phyloP scores from a whole-genome alignment of 2,329 filamentous ascomycete species.

The Aspergillus oerlinghausenensis region DNA sequence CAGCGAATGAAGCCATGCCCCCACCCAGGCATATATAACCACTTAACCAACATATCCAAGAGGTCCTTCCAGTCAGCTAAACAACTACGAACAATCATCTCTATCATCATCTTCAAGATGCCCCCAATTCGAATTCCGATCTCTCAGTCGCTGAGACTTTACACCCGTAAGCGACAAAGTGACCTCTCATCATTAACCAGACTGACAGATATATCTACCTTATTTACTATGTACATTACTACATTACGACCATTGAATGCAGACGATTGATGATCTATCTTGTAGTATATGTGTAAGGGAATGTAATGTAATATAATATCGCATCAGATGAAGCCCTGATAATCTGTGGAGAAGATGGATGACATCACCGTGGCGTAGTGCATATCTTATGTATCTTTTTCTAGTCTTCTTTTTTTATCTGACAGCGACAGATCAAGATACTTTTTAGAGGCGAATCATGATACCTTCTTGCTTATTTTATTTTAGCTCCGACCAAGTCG shows the following conservation, averaged over 20 bases:
- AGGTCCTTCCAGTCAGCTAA: neutral
- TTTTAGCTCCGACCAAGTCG: too few species aligned
- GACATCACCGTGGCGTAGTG: neutral
- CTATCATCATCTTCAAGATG: neutral
- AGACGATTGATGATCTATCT: too few species aligned
- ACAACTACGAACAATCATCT: neutral
- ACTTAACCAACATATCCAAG: neutral
- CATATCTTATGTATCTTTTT: neutral
- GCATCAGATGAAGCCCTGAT: too few species aligned
- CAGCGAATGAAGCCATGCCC: neutral
- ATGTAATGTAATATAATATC: too few species aligned
- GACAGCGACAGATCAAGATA: too few species aligned
- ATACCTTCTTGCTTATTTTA: too few species aligned
- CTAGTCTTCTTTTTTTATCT: too few species aligned
- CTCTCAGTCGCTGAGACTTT: neutral
- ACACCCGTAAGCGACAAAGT: neutral
- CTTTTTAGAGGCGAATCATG: neutral
- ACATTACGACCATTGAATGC: too few species aligned
- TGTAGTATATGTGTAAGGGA: too few species aligned
- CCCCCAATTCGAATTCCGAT: neutral
- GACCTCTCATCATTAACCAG: too few species aligned
- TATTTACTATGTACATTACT: too few species aligned
- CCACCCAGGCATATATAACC: neutral
- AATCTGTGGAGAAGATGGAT: neutral
- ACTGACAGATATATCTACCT: neutral